A percentile compares a stretch with the other conserved stretches of the same genome.
Evolutionary conservation across 441 rosid species (phyloP).

Genomic region (Biscutella auriculata): DNA sequence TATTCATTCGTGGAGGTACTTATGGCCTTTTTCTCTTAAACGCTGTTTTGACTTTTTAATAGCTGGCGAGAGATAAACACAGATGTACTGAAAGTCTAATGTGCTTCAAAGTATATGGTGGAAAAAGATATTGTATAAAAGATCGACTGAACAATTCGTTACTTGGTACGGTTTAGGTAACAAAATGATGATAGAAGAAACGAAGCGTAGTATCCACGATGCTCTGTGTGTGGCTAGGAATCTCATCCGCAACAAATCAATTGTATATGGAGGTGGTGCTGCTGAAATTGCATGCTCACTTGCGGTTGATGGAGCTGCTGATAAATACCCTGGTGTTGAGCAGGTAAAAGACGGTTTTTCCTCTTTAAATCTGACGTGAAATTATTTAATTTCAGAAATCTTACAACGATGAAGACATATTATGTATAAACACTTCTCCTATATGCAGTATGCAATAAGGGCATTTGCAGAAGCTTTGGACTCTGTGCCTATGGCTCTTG

Average conservation of each 20-base stretch:
- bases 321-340: slow-evolving; percentile 79
- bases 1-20: slow-evolving; percentile 95
- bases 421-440: neutral
- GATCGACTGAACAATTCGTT: neutral
- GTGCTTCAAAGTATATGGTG: neutral
- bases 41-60: neutral
- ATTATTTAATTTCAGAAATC: neutral
- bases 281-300: slow-evolving; percentile 90
- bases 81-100: neutral
- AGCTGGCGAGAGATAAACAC: neutral
- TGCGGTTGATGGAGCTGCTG: slow-evolving; percentile 86
- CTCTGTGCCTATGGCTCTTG: slow-evolving; percentile 84
- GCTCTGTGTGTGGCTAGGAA: slow-evolving; percentile 92
- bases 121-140: neutral
- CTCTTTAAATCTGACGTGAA: neutral
- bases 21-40: neutral
- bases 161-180: slow-evolving; percentile 46
- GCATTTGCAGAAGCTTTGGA: slow-evolving; percentile 94
- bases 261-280: slow-evolving; percentile 95
- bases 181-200: slow-evolving; percentile 97
- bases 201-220: slow-evolving; percentile 95
- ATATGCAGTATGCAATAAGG: slow-evolving; percentile 80
- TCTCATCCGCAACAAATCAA: slow-evolving; percentile 84
- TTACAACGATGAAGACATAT: neutral
- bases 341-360: slow-evolving; percentile 37